phyloP scores from a whole-genome alignment of 371 early-diverging fungal genomes.

The Mortierella polycephala region DNA sequence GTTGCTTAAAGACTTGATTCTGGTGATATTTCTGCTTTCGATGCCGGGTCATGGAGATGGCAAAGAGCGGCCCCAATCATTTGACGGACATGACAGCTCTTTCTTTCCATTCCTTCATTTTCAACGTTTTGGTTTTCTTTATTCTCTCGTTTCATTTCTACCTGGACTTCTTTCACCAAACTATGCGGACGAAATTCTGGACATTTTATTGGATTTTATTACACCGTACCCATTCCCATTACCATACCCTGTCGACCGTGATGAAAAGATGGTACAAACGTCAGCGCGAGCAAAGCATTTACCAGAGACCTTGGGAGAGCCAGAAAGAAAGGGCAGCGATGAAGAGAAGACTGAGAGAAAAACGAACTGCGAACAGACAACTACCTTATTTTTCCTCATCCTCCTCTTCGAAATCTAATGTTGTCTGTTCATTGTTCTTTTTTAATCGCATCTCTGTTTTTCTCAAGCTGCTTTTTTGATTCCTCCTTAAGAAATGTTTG shows the following conservation, averaged over 20 bases:
- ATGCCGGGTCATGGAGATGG: background rate
- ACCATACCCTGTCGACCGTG: conserved; percentile 39
- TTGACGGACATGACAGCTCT: conserved; percentile 42
- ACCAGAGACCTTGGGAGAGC: conserved; percentile 38
- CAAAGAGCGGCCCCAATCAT: conserved; percentile 23
- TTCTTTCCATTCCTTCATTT: conserved; percentile 16
- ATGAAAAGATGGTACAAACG: conserved; percentile 56
- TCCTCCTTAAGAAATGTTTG: conserved; percentile 50
- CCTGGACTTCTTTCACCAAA: background rate
- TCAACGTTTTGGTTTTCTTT: background rate
- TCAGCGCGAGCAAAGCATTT: conserved; percentile 54
- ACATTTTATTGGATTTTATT: background rate
- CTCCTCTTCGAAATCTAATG: conserved; percentile 5
- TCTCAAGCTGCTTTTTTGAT: conserved; percentile 56
- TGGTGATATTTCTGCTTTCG: conserved; percentile 4
- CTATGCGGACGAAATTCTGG: conserved; percentile 3
- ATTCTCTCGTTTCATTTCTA: background rate
- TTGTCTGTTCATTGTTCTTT: conserved; percentile 4
- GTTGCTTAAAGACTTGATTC: conserved; percentile 3
- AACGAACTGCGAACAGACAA: conserved; percentile 8
- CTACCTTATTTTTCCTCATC: background rate
- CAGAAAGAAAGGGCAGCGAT: conserved; percentile 50
- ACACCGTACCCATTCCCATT: conserved; percentile 2
- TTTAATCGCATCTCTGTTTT: background rate
- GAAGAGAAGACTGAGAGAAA: conserved; percentile 34